Evolutionary conservation across 2,329 filamentous ascomycete genomes (phyloP).

Genomic region (Knufia fluminis): DNA sequence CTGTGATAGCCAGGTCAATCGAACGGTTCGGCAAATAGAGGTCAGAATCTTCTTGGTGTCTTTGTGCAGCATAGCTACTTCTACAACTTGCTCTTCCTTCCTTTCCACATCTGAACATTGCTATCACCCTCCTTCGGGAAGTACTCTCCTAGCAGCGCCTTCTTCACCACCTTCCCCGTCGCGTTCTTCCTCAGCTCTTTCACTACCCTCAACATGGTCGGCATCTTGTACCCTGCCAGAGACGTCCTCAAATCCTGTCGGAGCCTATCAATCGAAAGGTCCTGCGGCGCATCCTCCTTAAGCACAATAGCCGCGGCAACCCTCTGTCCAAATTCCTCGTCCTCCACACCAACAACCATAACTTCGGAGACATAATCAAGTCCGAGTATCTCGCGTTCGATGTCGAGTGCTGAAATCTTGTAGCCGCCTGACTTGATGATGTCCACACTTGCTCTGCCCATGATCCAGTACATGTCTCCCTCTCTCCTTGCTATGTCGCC

Average conservation of each 20-base stretch:
- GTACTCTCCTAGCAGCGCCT: constrained; percentile 30
- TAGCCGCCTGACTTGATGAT: constrained; percentile 44
- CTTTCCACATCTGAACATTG: constrained; percentile 24
- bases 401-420: constrained; percentile 41
- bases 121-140: constrained; percentile 25
- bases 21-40: background rate
- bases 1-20: constrained; percentile 26
- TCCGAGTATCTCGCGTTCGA: constrained; percentile 39
- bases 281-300: constrained; percentile 16
- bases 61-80: too few relatives aligned
- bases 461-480: constrained; percentile 33
- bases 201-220: constrained; percentile 36
- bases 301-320: constrained; percentile 35
- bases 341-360: constrained; percentile 39
- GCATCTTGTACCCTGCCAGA: constrained; percentile 40
- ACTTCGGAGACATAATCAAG: constrained; percentile 38
- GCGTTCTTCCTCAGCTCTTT: constrained; percentile 38
- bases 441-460: constrained; percentile 37
- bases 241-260: constrained; percentile 33
- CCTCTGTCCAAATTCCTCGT: constrained; percentile 41
- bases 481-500: constrained; percentile 26
- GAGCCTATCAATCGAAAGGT: constrained; percentile 29
- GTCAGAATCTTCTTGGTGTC: too few relatives aligned
- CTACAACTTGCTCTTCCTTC: constrained; percentile 10
- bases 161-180: constrained; percentile 43